Conservation (phyloP, 2,329 filamentous ascomycete genomes). For the Stagonosporopsis chrysanthemi region DNA sequence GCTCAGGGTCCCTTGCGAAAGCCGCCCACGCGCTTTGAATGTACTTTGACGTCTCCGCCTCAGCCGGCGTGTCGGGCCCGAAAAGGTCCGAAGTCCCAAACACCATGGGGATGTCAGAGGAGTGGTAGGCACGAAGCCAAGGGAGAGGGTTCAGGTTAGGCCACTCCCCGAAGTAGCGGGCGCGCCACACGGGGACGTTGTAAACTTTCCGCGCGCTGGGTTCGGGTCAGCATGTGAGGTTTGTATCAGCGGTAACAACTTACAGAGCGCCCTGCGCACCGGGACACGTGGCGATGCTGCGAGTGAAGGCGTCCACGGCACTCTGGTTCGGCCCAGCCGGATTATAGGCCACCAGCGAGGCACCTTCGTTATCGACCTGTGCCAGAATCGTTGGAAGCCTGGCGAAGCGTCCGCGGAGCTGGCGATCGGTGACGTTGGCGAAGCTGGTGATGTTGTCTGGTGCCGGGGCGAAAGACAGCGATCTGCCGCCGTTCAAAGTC, state of each 20-base stretch:
- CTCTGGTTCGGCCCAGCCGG: slow-evolving; percentile 27
- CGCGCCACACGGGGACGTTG: slow-evolving; percentile 28
- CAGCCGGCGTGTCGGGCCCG: slow-evolving; percentile 28
- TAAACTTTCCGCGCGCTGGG: slow-evolving; percentile 23
- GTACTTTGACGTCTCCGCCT: slow-evolving; percentile 37
- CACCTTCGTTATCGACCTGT: slow-evolving; percentile 27
- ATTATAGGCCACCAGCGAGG: slow-evolving; percentile 21
- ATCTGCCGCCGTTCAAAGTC: slow-evolving; percentile 25
- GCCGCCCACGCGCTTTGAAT: slow-evolving; percentile 43
- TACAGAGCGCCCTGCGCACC: slow-evolving; percentile 25
- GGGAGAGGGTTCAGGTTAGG: slow-evolving; percentile 29
- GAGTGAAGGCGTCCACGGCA: slow-evolving; percentile 31
- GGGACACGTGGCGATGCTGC: slow-evolving; percentile 25
- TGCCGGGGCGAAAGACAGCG: slow-evolving; percentile 37
- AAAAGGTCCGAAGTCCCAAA: slow-evolving; percentile 34
- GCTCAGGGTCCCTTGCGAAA: slow-evolving; percentile 42
- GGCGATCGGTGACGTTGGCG: slow-evolving; percentile 34
- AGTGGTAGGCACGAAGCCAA: slow-evolving; percentile 36
- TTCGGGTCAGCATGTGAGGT: background rate
- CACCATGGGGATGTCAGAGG: slow-evolving; percentile 34
- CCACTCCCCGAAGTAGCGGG: slow-evolving; percentile 30
- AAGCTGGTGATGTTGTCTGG: slow-evolving; percentile 33
- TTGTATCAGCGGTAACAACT: background rate
- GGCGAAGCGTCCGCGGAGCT: slow-evolving; percentile 27
- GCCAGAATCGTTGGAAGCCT: slow-evolving; percentile 26